These are phyloP conservation scores for Cercospora citrullina DNA, from an alignment of 2,329 filamentous ascomycete genomes.

Conservation along the genomic window DNA sequence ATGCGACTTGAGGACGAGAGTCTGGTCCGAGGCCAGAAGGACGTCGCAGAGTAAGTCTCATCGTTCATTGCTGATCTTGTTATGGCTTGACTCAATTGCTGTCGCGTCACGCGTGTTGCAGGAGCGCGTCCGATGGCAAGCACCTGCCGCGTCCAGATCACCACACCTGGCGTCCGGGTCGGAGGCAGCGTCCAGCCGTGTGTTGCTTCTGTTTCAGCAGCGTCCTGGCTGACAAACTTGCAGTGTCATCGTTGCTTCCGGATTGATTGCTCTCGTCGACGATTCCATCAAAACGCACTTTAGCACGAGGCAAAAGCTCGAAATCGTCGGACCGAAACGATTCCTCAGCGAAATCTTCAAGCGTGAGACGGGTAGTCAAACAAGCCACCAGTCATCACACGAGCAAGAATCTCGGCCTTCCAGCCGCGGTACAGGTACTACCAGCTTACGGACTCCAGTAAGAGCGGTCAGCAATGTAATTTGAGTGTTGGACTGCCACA, in stretches of 20 bases:
- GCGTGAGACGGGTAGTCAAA: conserved; percentile 42
- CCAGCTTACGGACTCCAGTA: conserved; percentile 5
- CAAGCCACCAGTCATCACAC: conserved; percentile 28
- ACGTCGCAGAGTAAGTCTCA: conserved; percentile 77
- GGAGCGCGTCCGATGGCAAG: not conserved
- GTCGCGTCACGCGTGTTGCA: not conserved
- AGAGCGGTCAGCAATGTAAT: conserved; percentile 16
- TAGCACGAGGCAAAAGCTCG: conserved; percentile 57
- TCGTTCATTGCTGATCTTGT: not conserved
- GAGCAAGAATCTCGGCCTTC: conserved; percentile 25
- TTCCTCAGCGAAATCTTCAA: conserved; percentile 66
- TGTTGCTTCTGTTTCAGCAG: not conserved
- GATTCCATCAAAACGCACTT: conserved; percentile 84
- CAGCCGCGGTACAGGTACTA: conserved; percentile 25
- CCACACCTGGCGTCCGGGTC: not conserved
- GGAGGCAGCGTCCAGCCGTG: not conserved
- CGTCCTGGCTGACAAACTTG: conserved; percentile 15
- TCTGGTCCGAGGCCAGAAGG: conserved; percentile 68
- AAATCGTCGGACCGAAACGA: conserved; percentile 62
- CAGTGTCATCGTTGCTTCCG: conserved; percentile 87
- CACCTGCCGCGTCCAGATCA: not conserved
- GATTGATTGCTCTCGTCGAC: conserved; percentile 82
- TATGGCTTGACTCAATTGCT: not conserved
- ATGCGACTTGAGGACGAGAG: conserved; percentile 82
- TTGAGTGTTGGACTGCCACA: conserved; percentile 12